These are phyloP conservation scores for Boletus sp. DNA, from an alignment of 1,284 basidiomycete genomes.

Conservation along the genomic window DNA sequence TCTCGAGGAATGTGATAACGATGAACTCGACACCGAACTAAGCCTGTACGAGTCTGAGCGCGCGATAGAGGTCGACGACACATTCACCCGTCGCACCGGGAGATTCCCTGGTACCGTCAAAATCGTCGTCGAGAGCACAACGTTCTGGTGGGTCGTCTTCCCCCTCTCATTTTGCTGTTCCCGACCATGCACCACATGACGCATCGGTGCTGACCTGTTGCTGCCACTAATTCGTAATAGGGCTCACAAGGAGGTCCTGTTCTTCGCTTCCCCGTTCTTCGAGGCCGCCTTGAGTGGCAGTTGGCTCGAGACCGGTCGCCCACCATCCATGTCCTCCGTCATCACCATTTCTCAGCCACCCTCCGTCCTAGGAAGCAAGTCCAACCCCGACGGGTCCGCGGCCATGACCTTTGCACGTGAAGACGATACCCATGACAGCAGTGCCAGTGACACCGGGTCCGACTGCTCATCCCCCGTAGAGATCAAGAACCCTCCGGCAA, in stretches of 20 bases:
- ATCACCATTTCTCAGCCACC: constrained; percentile 78
- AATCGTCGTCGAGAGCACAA: constrained; percentile 78
- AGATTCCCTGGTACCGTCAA: constrained; percentile 77
- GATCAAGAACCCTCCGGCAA: constrained; percentile 24
- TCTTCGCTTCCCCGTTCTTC: constrained; percentile 84
- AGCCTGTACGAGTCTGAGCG: constrained; percentile 61
- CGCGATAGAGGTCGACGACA: constrained; percentile 70
- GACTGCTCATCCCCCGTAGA: constrained; percentile 37
- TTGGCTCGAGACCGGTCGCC: constrained; percentile 73
- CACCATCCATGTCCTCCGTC: constrained; percentile 71
- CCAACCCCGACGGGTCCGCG: constrained; percentile 39
- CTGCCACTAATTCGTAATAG: constrained; percentile 42
- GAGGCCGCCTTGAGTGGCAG: constrained; percentile 77
- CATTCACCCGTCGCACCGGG: constrained; percentile 56
- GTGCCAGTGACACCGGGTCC: constrained; percentile 27
- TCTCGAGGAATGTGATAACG: constrained; percentile 65
- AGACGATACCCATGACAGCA: constrained; percentile 40
- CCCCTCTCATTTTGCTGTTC: not conserved
- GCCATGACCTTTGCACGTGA: constrained; percentile 58
- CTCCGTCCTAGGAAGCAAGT: constrained; percentile 46
- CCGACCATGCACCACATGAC: not conserved
- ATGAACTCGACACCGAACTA: constrained; percentile 62
- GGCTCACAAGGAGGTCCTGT: constrained; percentile 81
- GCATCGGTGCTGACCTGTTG: constrained; percentile 4
- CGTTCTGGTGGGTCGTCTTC: constrained; percentile 62